A percentile compares a stretch with the other conserved stretches of the same genome.
Evolutionary conservation across 345 rosid genomes (phyloP).

Genomic region (Euphorbia pulcherrima): DNA sequence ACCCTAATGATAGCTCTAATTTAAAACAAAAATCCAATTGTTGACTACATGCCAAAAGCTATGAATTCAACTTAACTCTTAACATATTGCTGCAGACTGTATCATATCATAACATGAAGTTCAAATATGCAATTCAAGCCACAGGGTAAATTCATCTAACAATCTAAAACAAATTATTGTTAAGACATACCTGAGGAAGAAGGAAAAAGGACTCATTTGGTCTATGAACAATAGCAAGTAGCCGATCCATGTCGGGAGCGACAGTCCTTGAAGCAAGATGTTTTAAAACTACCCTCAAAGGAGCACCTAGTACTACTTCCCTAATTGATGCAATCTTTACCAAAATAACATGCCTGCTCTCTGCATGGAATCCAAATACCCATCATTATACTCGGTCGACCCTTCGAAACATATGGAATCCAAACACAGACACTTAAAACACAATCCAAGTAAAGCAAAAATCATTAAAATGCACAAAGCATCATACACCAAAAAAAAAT

Average conservation of each 20-base stretch:
- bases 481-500: neutral
- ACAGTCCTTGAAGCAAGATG: slow-evolving; percentile 70
- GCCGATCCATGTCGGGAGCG: slow-evolving; percentile 48
- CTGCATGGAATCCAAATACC: slow-evolving; percentile 40
- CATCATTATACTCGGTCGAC: neutral
- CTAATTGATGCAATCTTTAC: slow-evolving; percentile 83
- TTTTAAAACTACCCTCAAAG: slow-evolving; percentile 62
- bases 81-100: neutral
- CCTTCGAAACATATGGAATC: neutral
- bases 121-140: neutral
- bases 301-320: slow-evolving; percentile 89
- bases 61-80: neutral
- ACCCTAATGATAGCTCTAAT: neutral
- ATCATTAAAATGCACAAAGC: neutral
- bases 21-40: neutral
- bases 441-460: neutral
- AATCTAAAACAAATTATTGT: neutral
- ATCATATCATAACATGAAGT: neutral
- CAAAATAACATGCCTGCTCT: slow-evolving; percentile 47
- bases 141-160: neutral
- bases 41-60: neutral
- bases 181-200: slow-evolving; percentile 57
- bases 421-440: neutral
- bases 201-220: slow-evolving; percentile 91
- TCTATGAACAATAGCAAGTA: slow-evolving; percentile 85